These are phyloP conservation scores for Dipteronia sinensis DNA, from an alignment of 345 rosid genomes.

Conservation along the genomic window DNA sequence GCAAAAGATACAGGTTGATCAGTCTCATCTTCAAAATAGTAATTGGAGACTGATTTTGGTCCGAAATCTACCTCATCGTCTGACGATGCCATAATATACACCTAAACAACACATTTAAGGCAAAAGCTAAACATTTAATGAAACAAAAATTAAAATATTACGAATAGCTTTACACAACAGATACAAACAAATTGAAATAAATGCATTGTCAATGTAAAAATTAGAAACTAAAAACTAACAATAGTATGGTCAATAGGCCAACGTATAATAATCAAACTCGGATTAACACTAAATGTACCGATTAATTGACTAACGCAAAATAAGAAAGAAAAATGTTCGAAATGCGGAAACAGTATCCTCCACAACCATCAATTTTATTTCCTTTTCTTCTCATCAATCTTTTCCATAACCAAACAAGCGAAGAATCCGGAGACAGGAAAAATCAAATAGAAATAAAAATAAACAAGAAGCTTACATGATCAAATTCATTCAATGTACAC, in stretches of 20 bases:
- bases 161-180: not conserved
- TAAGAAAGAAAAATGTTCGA: not conserved
- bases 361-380: no score
- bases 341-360: not conserved
- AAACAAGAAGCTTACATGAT: not conserved
- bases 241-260: not conserved
- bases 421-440: not conserved
- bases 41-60: slow-evolving; percentile 55
- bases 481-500: not conserved
- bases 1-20: slow-evolving; percentile 60
- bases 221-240: not conserved
- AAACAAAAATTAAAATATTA: not conserved
- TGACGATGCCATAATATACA: slow-evolving; percentile 48
- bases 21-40: slow-evolving; percentile 58
- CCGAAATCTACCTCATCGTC: slow-evolving; percentile 70
- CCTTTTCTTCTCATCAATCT: not conserved
- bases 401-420: not conserved
- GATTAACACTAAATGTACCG: not conserved
- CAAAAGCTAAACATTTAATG: not conserved
- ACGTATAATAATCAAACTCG: not conserved
- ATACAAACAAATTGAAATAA: not conserved
- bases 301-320: not conserved
- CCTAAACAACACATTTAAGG: slow-evolving; percentile 5
- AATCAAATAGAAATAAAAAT: not conserved
- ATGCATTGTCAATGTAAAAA: not conserved